phyloP scores from a whole-genome alignment of 495 filamentous ascomycete genomes.

The Penicillium waksmanii region DNA sequence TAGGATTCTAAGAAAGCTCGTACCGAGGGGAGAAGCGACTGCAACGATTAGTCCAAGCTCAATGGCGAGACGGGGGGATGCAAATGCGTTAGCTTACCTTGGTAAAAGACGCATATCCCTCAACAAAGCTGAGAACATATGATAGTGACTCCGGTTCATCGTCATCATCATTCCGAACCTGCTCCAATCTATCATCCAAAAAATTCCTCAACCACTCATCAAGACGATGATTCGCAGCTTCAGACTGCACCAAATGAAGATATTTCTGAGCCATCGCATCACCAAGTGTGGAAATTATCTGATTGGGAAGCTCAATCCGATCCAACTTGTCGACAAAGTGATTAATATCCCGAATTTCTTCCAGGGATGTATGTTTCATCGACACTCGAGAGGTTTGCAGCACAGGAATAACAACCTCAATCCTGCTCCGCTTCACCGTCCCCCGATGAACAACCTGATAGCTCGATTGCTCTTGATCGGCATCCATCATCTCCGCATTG shows the following conservation, averaged over 20 bases:
- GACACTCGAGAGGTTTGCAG: constrained; percentile 73
- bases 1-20: constrained; percentile 65
- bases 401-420: constrained; percentile 61
- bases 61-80: background rate
- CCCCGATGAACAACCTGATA: constrained; percentile 53
- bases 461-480: constrained; percentile 30
- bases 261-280: constrained; percentile 82
- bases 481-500: constrained; percentile 42
- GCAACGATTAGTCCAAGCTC: background rate
- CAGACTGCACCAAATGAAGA: constrained; percentile 64
- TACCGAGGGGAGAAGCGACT: constrained; percentile 65
- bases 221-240: constrained; percentile 57
- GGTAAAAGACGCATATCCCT: constrained; percentile 61
- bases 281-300: constrained; percentile 74
- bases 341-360: constrained; percentile 74
- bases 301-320: constrained; percentile 78
- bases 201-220: constrained; percentile 69
- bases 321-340: constrained; percentile 78
- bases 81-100: constrained; percentile 54
- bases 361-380: constrained; percentile 57
- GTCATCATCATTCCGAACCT: constrained; percentile 51
- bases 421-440: constrained; percentile 47
- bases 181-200: constrained; percentile 59
- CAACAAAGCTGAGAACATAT: constrained; percentile 58
- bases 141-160: constrained; percentile 50